Percentiles rank a stretch among this genome's conserved stretches.
These are phyloP conservation scores for Saururus chinensis DNA, from an alignment of 164 flowering plant genomes.

Conservation along the genomic window DNA sequence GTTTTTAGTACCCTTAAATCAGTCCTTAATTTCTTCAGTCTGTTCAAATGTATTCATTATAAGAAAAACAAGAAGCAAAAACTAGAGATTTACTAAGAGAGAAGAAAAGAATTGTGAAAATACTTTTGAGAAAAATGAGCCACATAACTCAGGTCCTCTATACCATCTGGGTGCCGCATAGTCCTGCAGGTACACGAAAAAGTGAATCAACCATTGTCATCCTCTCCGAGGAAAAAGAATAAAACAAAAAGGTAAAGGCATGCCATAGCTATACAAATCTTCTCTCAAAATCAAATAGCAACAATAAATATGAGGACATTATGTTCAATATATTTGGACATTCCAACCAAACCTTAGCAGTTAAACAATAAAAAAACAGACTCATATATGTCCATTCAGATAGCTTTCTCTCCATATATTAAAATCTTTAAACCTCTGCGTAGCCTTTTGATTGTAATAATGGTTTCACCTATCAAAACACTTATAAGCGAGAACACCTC, in stretches of 20 bases:
- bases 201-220: neutral
- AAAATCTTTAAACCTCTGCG: too few relatives aligned
- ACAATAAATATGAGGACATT: neutral
- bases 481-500: too few relatives aligned
- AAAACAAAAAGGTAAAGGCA: too few relatives aligned
- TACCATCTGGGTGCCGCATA: slow-evolving; percentile 99
- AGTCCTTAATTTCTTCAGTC: too few relatives aligned
- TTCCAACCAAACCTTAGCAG: too few relatives aligned
- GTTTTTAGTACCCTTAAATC: neutral
- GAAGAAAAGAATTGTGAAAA: neutral
- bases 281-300: neutral
- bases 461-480: too few relatives aligned
- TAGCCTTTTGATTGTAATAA: too few relatives aligned
- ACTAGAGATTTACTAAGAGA: neutral
- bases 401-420: too few relatives aligned
- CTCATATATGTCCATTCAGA: too few relatives aligned
- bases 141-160: slow-evolving; percentile 93
- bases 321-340: too few relatives aligned
- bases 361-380: too few relatives aligned
- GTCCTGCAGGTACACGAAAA: slow-evolving; percentile 39
- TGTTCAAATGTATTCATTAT: neutral
- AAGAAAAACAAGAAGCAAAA: too few relatives aligned
- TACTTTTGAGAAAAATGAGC: slow-evolving; percentile 97
- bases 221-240: neutral
- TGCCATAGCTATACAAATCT: neutral